Evolutionary conservation across 257 asterid species (phyloP).

Genomic region (Solanum peruvianum): DNA sequence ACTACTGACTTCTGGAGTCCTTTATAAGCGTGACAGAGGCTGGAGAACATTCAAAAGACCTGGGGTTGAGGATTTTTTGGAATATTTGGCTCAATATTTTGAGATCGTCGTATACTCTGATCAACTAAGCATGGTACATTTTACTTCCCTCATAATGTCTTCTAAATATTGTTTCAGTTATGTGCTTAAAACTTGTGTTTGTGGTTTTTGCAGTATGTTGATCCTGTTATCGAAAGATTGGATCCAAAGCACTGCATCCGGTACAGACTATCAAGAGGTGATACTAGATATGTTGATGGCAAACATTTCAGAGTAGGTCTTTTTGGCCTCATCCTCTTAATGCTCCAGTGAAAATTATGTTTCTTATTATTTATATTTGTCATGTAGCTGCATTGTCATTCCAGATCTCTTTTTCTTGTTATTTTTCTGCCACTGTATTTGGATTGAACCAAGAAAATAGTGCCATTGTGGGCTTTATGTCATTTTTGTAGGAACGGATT

Average conservation of each 20-base stretch:
- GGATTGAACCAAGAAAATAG: not conserved
- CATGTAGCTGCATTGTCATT: not conserved
- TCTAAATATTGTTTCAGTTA: not conserved
- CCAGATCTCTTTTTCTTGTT: not conserved
- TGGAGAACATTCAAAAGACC: slow-evolving; percentile 97
- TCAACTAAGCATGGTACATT: slow-evolving; percentile 47
- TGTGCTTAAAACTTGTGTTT: not conserved
- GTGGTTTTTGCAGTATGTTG: slow-evolving; percentile 63
- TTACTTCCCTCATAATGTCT: not conserved
- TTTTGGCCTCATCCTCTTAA: not conserved
- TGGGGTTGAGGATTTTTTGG: slow-evolving; percentile 89
- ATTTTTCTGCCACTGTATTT: not conserved
- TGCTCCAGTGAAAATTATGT: not conserved
- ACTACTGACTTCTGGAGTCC: not conserved
- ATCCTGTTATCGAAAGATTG: slow-evolving; percentile 67
- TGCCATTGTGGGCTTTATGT: not conserved
- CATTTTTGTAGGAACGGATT: not conserved
- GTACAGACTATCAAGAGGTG: slow-evolving; percentile 64
- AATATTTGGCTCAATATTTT: slow-evolving; percentile 72
- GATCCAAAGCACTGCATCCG: slow-evolving; percentile 69
- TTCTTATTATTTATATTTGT: not conserved
- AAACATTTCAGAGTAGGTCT: slow-evolving; percentile 76
- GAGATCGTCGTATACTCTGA: slow-evolving; percentile 76
- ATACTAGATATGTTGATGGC: slow-evolving; percentile 65
- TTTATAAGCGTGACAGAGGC: slow-evolving; percentile 78